Evolutionary conservation across 768 basidiomycete species (phyloP).

Genomic region (Hericium erinaceus): DNA sequence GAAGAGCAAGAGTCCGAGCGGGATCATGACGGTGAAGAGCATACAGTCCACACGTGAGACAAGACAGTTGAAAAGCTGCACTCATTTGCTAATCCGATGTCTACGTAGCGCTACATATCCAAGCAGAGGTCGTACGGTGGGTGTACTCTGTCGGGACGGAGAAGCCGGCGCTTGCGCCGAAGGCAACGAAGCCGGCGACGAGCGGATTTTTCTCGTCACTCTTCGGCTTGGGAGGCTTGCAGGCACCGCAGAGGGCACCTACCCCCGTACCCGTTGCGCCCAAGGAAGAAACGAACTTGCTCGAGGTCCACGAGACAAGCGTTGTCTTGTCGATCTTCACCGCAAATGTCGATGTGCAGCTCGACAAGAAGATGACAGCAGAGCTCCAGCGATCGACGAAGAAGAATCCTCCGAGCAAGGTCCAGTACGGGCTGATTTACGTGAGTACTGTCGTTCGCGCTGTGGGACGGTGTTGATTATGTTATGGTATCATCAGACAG

Average conservation of each 20-base stretch:
- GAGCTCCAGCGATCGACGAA: slow-evolving; percentile 90
- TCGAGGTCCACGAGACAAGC: slow-evolving; percentile 37
- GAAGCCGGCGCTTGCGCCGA: slow-evolving; percentile 32
- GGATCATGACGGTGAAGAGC: slow-evolving; percentile 59
- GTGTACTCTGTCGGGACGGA: slow-evolving; percentile 61
- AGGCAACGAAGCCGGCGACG: slow-evolving; percentile 16
- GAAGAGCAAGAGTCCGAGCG: slow-evolving; percentile 42
- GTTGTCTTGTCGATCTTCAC: slow-evolving; percentile 59
- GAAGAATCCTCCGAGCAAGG: slow-evolving; percentile 76
- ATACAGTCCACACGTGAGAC: slow-evolving; percentile 56
- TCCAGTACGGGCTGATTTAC: slow-evolving; percentile 81
- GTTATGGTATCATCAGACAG: slow-evolving; percentile 41
- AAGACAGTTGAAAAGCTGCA: neutral
- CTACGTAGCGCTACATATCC: slow-evolving; percentile 58
- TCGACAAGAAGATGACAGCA: slow-evolving; percentile 53
- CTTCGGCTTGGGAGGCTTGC: slow-evolving; percentile 23
- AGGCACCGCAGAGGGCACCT: slow-evolving; percentile 21
- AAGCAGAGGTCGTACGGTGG: slow-evolving; percentile 73
- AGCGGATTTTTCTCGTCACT: slow-evolving; percentile 31
- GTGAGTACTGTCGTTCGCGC: slow-evolving; percentile 28
- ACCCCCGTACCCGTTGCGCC: slow-evolving; percentile 25
- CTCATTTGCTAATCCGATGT: neutral
- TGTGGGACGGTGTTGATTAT: neutral
- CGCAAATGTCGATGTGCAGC: slow-evolving; percentile 52
- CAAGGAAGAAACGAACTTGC: slow-evolving; percentile 17